Conservation (phyloP, 306 rosid genomes). For the Cotoneaster glaucophyllus region DNA sequence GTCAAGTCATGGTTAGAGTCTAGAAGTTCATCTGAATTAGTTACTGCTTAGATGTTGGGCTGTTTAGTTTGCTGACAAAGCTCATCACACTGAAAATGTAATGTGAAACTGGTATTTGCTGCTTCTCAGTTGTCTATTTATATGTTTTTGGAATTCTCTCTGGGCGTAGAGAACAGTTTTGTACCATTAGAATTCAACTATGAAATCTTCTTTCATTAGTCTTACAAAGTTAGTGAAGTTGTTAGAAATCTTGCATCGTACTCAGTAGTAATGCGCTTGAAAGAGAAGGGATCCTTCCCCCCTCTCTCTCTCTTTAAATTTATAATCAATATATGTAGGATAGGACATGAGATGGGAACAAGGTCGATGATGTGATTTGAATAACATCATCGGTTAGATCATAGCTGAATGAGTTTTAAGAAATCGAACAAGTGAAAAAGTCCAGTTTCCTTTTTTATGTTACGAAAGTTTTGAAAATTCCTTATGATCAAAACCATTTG, state of each 20-base stretch:
- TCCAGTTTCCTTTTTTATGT: too few species aligned
- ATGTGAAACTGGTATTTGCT: constrained; percentile 15
- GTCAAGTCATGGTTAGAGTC: constrained; percentile 74
- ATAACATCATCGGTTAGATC: background rate
- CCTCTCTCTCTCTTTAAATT: too few species aligned
- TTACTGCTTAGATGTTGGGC: constrained; percentile 28
- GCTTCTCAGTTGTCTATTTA: constrained; percentile 17
- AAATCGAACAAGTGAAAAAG: too few species aligned
- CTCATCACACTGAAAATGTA: constrained; percentile 20
- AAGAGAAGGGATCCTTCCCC: too few species aligned
- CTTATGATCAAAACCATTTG: too few species aligned
- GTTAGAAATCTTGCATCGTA: background rate
- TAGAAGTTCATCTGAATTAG: constrained; percentile 36
- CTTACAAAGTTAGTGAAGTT: constrained; percentile 16
- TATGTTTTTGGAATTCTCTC: constrained; percentile 7
- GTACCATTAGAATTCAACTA: constrained; percentile 23
- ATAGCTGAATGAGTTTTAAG: background rate
- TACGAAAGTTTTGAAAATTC: too few species aligned
- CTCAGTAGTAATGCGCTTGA: constrained; percentile 2
- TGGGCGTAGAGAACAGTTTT: constrained; percentile 29
- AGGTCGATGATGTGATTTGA: background rate
- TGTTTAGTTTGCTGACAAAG: constrained; percentile 5
- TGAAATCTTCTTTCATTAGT: constrained; percentile 14
- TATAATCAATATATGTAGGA: too few species aligned
- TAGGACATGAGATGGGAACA: too few species aligned